Percentiles rank a stretch among this genome's conserved stretches.
Evolutionary conservation across 169 alveolate genomes (phyloP).

Genomic region (Eimeria maxima): DNA sequence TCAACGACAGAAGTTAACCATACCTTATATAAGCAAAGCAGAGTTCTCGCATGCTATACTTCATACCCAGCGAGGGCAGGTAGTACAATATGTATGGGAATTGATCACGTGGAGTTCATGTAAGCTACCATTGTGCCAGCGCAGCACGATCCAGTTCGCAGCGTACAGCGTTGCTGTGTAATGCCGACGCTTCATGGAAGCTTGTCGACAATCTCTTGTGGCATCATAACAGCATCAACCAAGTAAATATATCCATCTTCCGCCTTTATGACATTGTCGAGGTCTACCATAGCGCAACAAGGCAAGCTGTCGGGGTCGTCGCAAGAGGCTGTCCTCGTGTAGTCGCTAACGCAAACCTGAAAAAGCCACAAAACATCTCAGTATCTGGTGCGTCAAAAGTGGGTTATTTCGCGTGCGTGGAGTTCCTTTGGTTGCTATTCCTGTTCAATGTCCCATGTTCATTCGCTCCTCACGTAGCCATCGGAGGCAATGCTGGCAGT

Average conservation of each 20-base stretch:
- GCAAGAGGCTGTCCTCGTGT: constrained; percentile 77
- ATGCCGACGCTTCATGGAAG: constrained; percentile 17
- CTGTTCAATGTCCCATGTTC: background rate
- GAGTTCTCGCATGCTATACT: constrained; percentile 2
- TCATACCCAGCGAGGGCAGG: background rate
- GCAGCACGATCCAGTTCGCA: background rate
- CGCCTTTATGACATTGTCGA: constrained; percentile 51
- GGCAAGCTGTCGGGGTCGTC: constrained; percentile 81
- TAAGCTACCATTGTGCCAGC: constrained; percentile 2
- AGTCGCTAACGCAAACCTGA: constrained; percentile 82
- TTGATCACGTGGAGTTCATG: background rate
- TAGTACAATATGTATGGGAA: background rate
- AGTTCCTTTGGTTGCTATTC: background rate
- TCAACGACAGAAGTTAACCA: background rate
- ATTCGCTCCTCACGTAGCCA: constrained; percentile 65
- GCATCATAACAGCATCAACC: constrained; percentile 74
- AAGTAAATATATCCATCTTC: constrained; percentile 77
- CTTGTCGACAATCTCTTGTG: constrained; percentile 81
- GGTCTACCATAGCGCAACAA: constrained; percentile 80
- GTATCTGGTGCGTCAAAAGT: background rate
- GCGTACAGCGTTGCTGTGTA: background rate
- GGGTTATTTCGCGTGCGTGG: background rate
- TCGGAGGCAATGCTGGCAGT: constrained; percentile 71
- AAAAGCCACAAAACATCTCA: background rate
- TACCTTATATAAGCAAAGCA: background rate